Base-by-base conservation (phyloP, 2,329 filamentous ascomycete species). In the Talaromyces islandicus region DNA sequence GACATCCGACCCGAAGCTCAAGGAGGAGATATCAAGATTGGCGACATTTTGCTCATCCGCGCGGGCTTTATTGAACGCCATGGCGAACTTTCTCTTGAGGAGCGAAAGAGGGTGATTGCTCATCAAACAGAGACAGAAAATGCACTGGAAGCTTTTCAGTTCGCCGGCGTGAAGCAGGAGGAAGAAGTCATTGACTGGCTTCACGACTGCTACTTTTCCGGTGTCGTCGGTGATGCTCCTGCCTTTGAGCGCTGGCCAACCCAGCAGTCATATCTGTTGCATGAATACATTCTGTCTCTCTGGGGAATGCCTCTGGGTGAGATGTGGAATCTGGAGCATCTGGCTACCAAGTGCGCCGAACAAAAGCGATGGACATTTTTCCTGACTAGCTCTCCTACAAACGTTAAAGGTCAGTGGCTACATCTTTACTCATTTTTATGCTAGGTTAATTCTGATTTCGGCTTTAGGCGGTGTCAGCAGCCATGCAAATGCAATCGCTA, bases 191-290 rank as follows among this genome's bases (percentile, higher is more conserved):
- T 84, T 7, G 81, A 83, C 57, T 91, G 87, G 87, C 63, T 90
- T 61, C 88, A 89, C 76, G 85, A 90, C 67, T 83, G 81, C 64
- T 85, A 87, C 57, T 90, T 91, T 65, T 79, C 87, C 0, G 85
- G 83, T 0, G 86, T 88, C 1, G 85, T 82, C 0, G 85, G 85
- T 0, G 88, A 91, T 68, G 76, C 80, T 12, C 83, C 82, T 21
- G 78, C 82, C 0, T 89, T 90, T 63, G 88, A 91, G 74, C 80
- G 82, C 0, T 83, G 84, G 72, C 85, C 86, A 1, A 82, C 83
- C 6, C 60, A 66, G 9, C 64, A 70, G 29, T 50, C 63, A 25
- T 70, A 71, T 51, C 69, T 69, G 65, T 63, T 78, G 63, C 76
- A 78, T 64, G 72, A 78, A 67, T 73, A 71, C 61, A 68, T 78